These are phyloP conservation scores for Annulohypoxylon maeteangense DNA, from an alignment of 495 filamentous ascomycete species.

Conservation along the genomic window DNA sequence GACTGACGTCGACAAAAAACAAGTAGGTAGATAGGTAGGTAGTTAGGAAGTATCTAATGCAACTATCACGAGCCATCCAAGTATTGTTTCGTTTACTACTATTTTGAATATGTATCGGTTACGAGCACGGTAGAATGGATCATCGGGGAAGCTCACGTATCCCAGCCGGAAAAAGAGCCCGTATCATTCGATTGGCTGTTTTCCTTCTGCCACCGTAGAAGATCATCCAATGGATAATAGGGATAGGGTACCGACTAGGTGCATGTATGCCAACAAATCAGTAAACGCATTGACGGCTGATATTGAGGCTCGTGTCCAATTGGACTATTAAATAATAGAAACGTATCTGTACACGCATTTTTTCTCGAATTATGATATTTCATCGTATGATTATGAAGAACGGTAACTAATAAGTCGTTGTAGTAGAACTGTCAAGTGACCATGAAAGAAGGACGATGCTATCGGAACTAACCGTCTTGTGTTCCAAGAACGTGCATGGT, in stretches of 20 bases:
- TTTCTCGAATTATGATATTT: slow-evolving; percentile 40
- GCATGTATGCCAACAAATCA: slow-evolving; percentile 45
- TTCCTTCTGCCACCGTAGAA: slow-evolving; percentile 23
- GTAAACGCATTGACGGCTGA: slow-evolving; percentile 41
- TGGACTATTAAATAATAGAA: slow-evolving; percentile 35
- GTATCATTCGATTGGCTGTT: slow-evolving; percentile 38
- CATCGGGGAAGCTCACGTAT: slow-evolving; percentile 33
- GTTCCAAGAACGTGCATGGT: slow-evolving; percentile 38
- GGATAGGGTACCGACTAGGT: slow-evolving; percentile 28
- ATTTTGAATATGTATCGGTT: slow-evolving; percentile 20
- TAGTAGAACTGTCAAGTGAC: slow-evolving; percentile 33
- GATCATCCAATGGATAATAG: slow-evolving; percentile 39
- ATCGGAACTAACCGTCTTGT: slow-evolving; percentile 42
- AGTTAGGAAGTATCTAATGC: not conserved
- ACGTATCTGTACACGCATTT: slow-evolving; percentile 10
- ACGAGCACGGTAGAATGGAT: slow-evolving; percentile 37
- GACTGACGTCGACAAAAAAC: not conserved
- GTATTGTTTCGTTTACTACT: slow-evolving; percentile 25
- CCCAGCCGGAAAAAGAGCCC: slow-evolving; percentile 38
- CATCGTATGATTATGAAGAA: slow-evolving; percentile 40
- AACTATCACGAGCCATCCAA: slow-evolving; percentile 1
- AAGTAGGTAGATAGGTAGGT: not conserved
- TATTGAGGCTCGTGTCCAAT: slow-evolving; percentile 43
- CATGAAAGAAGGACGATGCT: not conserved
- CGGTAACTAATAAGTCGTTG: slow-evolving; percentile 22